These are phyloP conservation scores for Psilocybe azurescens DNA, from an alignment of 768 basidiomycete genomes.

Conservation along the genomic window DNA sequence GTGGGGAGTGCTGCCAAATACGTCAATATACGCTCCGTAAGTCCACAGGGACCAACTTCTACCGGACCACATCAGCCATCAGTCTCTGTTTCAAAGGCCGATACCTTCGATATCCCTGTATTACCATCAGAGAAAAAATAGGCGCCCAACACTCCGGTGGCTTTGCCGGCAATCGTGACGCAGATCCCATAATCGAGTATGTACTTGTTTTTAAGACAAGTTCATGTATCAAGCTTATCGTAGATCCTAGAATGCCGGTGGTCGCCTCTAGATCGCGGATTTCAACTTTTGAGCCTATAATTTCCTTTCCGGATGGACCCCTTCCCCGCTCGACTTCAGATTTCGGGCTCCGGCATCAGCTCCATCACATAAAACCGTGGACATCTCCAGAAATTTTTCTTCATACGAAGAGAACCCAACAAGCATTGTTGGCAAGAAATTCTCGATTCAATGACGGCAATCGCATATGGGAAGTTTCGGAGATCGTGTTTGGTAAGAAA, in stretches of 20 bases:
- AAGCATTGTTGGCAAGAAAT: neutral
- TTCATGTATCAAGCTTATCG: neutral
- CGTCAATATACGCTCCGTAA: neutral
- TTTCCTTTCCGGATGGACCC: neutral
- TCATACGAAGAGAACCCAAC: neutral
- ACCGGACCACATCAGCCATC: too few species aligned
- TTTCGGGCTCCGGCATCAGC: neutral
- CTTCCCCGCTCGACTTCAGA: slow-evolving; percentile 1
- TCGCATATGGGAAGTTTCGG: neutral
- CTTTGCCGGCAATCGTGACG: neutral
- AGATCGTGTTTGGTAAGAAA: neutral
- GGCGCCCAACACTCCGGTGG: neutral
- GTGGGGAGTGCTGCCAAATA: neutral
- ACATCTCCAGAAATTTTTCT: neutral
- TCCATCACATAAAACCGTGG: neutral
- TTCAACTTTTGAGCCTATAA: neutral
- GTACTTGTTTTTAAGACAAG: neutral
- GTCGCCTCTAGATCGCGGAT: neutral
- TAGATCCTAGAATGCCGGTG: neutral
- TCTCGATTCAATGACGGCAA: neutral
- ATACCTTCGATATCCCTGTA: neutral
- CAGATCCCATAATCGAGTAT: neutral
- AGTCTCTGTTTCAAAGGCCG: too few species aligned
- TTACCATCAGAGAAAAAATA: neutral
- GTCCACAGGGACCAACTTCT: too few species aligned